Evolutionary conservation across 129 eudicot species (phyloP).

Genomic region (Rutidosis leptorrhynchoides): DNA sequence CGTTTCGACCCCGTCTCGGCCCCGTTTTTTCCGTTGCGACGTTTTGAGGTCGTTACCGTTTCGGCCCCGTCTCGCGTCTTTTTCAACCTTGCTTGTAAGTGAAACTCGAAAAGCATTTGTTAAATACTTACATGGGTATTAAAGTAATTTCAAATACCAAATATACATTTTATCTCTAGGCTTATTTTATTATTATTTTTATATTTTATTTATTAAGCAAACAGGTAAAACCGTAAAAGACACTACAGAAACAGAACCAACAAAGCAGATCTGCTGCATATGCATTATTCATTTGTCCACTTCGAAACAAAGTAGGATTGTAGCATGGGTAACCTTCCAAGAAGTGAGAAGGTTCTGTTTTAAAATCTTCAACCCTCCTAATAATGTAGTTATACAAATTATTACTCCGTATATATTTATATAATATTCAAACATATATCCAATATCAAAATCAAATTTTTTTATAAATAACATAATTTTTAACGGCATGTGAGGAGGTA

Average conservation of each 20-base stretch:
- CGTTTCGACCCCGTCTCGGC: too few relatives aligned
- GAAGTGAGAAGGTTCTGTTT: constrained; percentile 15
- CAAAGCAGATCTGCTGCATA: constrained; percentile 14
- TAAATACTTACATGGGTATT: neutral
- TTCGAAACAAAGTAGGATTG: constrained; percentile 19
- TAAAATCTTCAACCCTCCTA: neutral
- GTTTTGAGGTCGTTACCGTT: too few relatives aligned
- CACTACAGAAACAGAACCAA: constrained; percentile 23
- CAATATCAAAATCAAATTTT: neutral
- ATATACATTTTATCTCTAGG: neutral
- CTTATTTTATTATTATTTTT: constrained; percentile 2
- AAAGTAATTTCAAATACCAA: neutral
- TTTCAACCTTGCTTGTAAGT: neutral
- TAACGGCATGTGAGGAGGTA: constrained; percentile 33
- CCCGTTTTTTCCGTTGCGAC: too few relatives aligned
- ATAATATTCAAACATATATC: neutral
- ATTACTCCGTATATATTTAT: too few relatives aligned
- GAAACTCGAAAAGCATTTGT: neutral
- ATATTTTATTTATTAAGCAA: neutral
- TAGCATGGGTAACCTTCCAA: constrained; percentile 25
- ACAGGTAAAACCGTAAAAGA: constrained; percentile 9
- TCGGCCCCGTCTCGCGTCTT: too few relatives aligned
- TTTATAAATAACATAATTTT: neutral
- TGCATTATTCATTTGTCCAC: constrained; percentile 36
- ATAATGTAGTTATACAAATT: neutral